Conservation (phyloP, 441 rosid genomes). For the Codiaeum variegatum region DNA sequence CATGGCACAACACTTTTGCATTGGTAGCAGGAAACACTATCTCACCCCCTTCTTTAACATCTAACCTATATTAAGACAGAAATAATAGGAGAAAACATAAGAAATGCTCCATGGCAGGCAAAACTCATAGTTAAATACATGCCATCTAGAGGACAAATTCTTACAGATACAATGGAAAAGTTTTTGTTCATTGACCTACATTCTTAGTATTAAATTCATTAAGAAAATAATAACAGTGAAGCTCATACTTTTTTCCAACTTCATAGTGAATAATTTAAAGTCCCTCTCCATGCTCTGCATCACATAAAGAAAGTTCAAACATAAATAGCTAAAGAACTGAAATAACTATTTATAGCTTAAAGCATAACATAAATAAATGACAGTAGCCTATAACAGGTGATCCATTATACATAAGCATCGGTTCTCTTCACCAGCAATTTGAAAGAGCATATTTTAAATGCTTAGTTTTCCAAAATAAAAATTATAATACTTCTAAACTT, state of each 20-base stretch:
- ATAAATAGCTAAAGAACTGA: conserved; percentile 12
- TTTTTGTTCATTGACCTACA: conserved; percentile 93
- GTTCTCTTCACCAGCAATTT: background rate
- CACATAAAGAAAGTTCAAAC: conserved; percentile 14
- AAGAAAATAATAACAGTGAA: conserved; percentile 84
- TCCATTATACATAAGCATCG: background rate
- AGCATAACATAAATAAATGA: background rate
- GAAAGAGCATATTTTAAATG: background rate
- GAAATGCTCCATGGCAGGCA: background rate
- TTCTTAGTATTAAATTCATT: conserved; percentile 76
- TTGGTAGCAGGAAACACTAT: conserved; percentile 79
- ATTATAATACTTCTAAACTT: too few species aligned
- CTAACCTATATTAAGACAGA: conserved; percentile 52
- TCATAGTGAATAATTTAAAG: conserved; percentile 89
- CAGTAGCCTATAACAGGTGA: background rate
- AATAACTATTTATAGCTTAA: background rate
- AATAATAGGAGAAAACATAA: background rate
- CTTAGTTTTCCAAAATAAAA: background rate
- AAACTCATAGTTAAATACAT: background rate
- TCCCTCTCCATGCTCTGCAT: conserved; percentile 87
- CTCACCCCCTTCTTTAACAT: conserved; percentile 98
- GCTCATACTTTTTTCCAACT: conserved; percentile 84
- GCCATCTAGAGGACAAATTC: conserved; percentile 17
- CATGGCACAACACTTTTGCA: conserved; percentile 74
- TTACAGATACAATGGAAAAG: conserved; percentile 98